These are phyloP conservation scores for Silene conica DNA, from an alignment of 148 eudicot species.

Conservation along the genomic window DNA sequence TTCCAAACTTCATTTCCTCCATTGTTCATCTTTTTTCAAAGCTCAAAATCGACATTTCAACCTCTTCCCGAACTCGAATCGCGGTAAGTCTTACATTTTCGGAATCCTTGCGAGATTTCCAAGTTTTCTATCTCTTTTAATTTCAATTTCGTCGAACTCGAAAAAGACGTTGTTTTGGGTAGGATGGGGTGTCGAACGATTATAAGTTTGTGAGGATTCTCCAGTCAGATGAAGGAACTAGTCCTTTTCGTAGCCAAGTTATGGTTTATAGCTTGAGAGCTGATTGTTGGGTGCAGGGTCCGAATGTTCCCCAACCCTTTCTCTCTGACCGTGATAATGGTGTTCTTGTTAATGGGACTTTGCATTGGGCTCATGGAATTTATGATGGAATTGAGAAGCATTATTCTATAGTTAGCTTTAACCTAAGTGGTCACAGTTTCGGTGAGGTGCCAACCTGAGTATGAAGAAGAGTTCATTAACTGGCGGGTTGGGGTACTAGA, in stretches of 20 bases:
- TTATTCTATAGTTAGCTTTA: slow-evolving; percentile 17
- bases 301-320: slow-evolving; percentile 16
- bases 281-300: slow-evolving; percentile 25
- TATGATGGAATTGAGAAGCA: background rate
- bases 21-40: too few relatives aligned
- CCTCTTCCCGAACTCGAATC: too few relatives aligned
- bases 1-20: too few relatives aligned
- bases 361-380: slow-evolving; percentile 30
- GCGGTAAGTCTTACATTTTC: too few relatives aligned
- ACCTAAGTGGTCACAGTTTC: slow-evolving; percentile 22
- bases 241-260: slow-evolving; percentile 21
- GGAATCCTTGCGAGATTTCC: too few relatives aligned
- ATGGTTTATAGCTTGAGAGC: slow-evolving; percentile 33
- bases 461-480: slow-evolving; percentile 13
- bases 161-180: too few relatives aligned
- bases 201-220: slow-evolving; percentile 33
- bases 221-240: slow-evolving; percentile 15
- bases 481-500: slow-evolving; percentile 29
- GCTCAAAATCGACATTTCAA: too few relatives aligned
- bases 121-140: too few relatives aligned
- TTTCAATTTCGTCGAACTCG: too few relatives aligned
- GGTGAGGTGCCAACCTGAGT: slow-evolving; percentile 24
- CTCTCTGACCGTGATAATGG: slow-evolving; percentile 22
- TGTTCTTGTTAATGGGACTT: slow-evolving; percentile 18
- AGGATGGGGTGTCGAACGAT: slow-evolving; percentile 22